Percentiles rank a stretch among this genome's conserved stretches.
Evolutionary conservation across 2,329 filamentous ascomycete genomes (phyloP).

Genomic region (Chrysosporium queenslandicum): DNA sequence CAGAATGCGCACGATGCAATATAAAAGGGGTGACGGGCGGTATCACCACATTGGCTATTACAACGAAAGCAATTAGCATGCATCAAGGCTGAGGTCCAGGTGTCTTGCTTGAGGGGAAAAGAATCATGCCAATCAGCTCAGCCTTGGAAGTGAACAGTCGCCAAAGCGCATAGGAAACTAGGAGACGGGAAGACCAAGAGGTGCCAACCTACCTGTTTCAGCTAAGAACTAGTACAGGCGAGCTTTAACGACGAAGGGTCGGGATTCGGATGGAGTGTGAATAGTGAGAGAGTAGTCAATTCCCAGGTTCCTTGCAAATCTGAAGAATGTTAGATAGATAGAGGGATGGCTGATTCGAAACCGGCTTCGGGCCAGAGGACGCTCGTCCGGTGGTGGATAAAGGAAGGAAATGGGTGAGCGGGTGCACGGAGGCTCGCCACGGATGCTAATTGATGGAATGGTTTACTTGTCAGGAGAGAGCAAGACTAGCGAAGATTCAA

Average conservation of each 20-base stretch:
- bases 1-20: neutral
- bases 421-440: neutral
- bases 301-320: neutral
- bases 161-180: neutral
- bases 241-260: neutral
- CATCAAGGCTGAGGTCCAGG: neutral
- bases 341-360: neutral
- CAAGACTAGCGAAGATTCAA: neutral
- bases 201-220: slow-evolving; percentile 1
- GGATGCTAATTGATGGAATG: slow-evolving; percentile 2
- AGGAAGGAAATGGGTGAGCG: neutral
- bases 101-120: neutral
- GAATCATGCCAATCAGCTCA: neutral
- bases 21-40: neutral
- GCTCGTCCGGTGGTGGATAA: neutral
- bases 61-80: neutral
- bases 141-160: neutral
- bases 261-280: neutral
- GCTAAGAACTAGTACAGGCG: neutral
- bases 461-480: neutral
- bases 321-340: neutral
- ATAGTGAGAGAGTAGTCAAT: neutral
- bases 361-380: neutral
- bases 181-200: neutral
- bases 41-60: neutral